Conservation (phyloP, 257 asterid genomes). For the Gynochthodes officinalis region DNA sequence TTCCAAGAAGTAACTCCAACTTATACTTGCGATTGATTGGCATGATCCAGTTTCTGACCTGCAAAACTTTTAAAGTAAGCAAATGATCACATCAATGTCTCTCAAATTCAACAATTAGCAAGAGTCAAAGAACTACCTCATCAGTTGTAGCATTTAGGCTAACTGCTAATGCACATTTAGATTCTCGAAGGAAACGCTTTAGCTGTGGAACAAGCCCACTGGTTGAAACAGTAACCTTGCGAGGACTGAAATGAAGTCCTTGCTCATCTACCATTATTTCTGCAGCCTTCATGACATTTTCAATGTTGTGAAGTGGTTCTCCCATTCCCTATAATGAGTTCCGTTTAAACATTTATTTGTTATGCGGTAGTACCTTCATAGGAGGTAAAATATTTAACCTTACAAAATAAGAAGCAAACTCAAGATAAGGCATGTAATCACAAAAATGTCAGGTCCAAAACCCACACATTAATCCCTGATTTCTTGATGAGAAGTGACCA, state of each 20-base stretch:
- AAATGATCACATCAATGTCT: not conserved
- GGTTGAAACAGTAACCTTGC: slow-evolving; percentile 90
- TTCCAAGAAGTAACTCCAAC: slow-evolving; percentile 75
- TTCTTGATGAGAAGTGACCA: not conserved
- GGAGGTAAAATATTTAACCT: not conserved
- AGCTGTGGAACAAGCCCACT: slow-evolving; percentile 95
- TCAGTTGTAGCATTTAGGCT: slow-evolving; percentile 96
- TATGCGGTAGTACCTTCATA: not conserved
- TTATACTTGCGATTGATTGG: slow-evolving; percentile 96
- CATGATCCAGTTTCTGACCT: slow-evolving; percentile 99
- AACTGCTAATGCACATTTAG: slow-evolving; percentile 89
- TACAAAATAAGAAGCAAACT: not conserved
- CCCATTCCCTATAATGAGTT: slow-evolving; percentile 79
- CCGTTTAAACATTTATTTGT: not conserved
- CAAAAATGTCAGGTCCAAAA: not conserved
- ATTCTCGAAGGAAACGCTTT: slow-evolving; percentile 76
- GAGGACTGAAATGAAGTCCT: slow-evolving; percentile 96
- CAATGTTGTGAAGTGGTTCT: slow-evolving; percentile 91
- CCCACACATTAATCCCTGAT: not conserved
- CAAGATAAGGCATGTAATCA: not conserved
- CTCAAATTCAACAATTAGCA: not conserved
- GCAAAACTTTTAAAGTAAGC: slow-evolving; percentile 19
- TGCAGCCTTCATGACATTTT: slow-evolving; percentile 83
- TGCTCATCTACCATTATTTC: slow-evolving; percentile 90
- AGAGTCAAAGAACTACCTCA: slow-evolving; percentile 51